Percentiles rank a stretch among this genome's conserved stretches.
These are phyloP conservation scores for Aspergillus floridensis DNA, from an alignment of 2,329 filamentous ascomycete genomes.

Conservation along the genomic window DNA sequence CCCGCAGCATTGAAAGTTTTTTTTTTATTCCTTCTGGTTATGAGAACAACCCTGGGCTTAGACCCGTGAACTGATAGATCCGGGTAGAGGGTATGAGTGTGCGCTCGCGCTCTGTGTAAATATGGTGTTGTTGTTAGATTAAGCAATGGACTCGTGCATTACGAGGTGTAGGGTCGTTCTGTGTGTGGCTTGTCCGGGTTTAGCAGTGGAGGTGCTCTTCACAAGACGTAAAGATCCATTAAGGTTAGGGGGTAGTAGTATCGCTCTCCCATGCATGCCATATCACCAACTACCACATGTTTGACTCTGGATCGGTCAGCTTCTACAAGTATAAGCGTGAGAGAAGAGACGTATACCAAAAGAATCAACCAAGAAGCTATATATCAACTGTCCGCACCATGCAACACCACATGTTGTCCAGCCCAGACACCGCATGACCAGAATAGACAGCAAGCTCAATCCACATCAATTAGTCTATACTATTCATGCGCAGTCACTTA, in stretches of 20 bases:
- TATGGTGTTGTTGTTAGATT: constrained; percentile 32
- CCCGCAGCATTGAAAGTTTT: constrained; percentile 21
- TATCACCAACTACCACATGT: no score
- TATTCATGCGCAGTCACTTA: no score
- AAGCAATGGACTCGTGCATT: constrained; percentile 21
- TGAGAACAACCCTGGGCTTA: constrained; percentile 1
- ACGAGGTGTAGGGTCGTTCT: neutral
- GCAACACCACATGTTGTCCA: no score
- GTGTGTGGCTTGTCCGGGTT: neutral
- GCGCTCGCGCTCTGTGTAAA: constrained; percentile 28
- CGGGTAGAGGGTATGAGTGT: constrained; percentile 27
- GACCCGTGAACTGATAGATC: constrained; percentile 4
- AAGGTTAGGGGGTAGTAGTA: neutral
- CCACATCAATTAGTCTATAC: no score
- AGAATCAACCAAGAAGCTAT: no score
- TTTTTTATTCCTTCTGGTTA: neutral
- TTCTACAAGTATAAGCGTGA: no score
- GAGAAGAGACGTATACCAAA: no score
- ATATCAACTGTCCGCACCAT: no score
- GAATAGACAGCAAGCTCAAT: no score
- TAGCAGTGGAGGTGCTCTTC: neutral
- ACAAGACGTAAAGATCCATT: neutral
- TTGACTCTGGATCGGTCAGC: no score
- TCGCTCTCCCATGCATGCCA: no score
- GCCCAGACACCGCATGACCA: no score